Evolutionary conservation across 306 rosid genomes (phyloP), one percentile per base, ranked within the genome.

Genomic region (Arachis hypogaea): DNA sequence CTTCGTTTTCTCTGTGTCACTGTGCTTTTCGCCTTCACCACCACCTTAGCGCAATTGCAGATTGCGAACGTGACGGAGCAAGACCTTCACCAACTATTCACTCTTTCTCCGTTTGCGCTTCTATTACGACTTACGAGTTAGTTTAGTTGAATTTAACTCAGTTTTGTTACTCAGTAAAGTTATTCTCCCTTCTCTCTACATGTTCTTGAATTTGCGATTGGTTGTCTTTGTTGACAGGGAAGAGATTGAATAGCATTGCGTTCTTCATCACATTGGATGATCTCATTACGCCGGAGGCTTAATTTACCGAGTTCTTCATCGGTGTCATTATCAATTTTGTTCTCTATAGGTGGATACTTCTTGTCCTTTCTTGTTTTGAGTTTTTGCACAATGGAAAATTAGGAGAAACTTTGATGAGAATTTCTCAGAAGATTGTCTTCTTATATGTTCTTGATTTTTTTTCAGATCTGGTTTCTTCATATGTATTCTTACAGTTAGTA

Each of bases 41-140:
- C 72, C 7, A 52, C 82, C 22, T 58, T 89, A 28, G 71, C 57
- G 50, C 79, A 91, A 2, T 62, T 68, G 3, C 85, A 87, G 69
- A 91, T 93, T 5, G 87, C 87, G 5, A 73, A 63, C 67, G 72
- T 93, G 2, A 73, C 96, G 10, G 97, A 89, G 64, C 79, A 81
- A 36, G 88, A 89, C 38, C 38, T 83, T 93, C 63, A 22, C 57
- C 52, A 74, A 7, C 49, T 41, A 55, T 42, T 40, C 12, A 9
- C 38, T 7, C 29, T 62, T 38, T 6, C 54, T 43, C 9, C 2
- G 7, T 1, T 43, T 5, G 7, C 38, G 38, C 1, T 5, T 43
- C 46, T 43, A 1, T 43, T 43, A 49, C 11, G 54, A 52, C 8
- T 52, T 52, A 4, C 11, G 54, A 52, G 28, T 52, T 52, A 4